A percentile compares a stretch with the other conserved stretches of the same genome.
phyloP scores from a whole-genome alignment of 768 basidiomycete genomes.

The Trametes maxima region DNA sequence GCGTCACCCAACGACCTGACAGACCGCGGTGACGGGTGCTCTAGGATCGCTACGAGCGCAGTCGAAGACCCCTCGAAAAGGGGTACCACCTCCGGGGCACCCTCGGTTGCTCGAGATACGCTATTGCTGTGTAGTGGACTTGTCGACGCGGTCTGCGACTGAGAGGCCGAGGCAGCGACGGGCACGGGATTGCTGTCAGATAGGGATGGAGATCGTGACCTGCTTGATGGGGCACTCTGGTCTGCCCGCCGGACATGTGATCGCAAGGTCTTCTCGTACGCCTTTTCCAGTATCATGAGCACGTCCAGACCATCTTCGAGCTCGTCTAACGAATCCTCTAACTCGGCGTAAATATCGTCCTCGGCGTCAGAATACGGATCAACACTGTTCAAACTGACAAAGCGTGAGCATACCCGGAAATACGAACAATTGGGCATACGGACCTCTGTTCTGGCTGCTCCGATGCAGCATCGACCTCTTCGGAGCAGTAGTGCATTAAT shows the following conservation, averaged over 20 bases:
- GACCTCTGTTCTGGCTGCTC: constrained; percentile 9
- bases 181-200: neutral
- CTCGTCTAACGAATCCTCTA: constrained; percentile 55
- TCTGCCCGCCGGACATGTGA: constrained; percentile 48
- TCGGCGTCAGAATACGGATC: constrained; percentile 32
- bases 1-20: constrained; percentile 8
- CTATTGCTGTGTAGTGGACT: neutral
- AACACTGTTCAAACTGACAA: neutral
- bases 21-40: constrained; percentile 38
- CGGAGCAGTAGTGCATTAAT: constrained; percentile 84
- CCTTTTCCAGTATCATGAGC: constrained; percentile 66
- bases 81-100: constrained; percentile 33
- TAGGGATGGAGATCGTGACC: constrained; percentile 17
- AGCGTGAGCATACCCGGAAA: neutral
- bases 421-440: neutral
- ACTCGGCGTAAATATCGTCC: constrained; percentile 44
- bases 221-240: constrained; percentile 17
- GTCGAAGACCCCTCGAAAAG: constrained; percentile 68
- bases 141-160: neutral
- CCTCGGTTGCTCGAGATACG: constrained; percentile 32
- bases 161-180: neutral
- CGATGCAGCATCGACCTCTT: constrained; percentile 20
- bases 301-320: constrained; percentile 72
- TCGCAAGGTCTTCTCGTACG: constrained; percentile 65
- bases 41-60: constrained; percentile 65